phyloP scores from a whole-genome alignment of 371 early-diverging fungal species.

The Mortierella polycephala region DNA sequence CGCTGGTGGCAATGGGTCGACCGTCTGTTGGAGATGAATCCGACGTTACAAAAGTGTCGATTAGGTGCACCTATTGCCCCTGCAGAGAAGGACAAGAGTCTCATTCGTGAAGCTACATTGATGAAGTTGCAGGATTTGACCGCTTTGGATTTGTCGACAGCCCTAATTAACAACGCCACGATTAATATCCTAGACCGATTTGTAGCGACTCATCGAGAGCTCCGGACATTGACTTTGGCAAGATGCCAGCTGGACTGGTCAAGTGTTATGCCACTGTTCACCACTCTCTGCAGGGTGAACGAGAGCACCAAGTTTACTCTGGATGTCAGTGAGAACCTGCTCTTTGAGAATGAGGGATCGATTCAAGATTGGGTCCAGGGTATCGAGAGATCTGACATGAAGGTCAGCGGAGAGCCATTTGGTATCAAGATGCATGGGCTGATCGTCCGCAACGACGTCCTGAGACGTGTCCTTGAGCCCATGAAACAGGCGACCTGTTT shows the following conservation, averaged over 20 bases:
- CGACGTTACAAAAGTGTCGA: conserved; percentile 27
- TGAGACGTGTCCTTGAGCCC: conserved; percentile 23
- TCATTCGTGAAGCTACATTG: conserved; percentile 16
- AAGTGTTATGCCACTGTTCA: conserved; percentile 19
- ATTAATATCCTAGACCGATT: conserved; percentile 10
- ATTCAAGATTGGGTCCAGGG: conserved; percentile 22
- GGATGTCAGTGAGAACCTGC: conserved; percentile 34
- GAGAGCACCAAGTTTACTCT: conserved; percentile 36
- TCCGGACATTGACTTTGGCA: conserved; percentile 20
- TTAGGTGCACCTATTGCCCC: conserved; percentile 24
- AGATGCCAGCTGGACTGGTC: conserved; percentile 34
- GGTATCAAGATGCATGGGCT: conserved; percentile 41
- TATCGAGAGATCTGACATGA: neutral
- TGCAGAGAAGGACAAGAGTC: neutral
- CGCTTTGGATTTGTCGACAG: conserved; percentile 29
- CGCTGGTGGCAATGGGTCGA: conserved; percentile 54
- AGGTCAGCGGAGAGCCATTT: conserved; percentile 20
- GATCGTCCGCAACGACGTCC: conserved; percentile 16
- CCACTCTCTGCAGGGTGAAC: conserved; percentile 33
- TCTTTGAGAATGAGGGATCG: conserved; percentile 34
- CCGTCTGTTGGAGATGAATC: conserved; percentile 23
- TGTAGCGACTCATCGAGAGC: conserved; percentile 5
- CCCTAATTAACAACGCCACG: conserved; percentile 24
- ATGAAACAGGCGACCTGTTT: conserved; percentile 36
- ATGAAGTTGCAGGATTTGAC: conserved; percentile 16